Conservation (phyloP, 2,329 filamentous ascomycete genomes). For the Westerdykella sp. region DNA sequence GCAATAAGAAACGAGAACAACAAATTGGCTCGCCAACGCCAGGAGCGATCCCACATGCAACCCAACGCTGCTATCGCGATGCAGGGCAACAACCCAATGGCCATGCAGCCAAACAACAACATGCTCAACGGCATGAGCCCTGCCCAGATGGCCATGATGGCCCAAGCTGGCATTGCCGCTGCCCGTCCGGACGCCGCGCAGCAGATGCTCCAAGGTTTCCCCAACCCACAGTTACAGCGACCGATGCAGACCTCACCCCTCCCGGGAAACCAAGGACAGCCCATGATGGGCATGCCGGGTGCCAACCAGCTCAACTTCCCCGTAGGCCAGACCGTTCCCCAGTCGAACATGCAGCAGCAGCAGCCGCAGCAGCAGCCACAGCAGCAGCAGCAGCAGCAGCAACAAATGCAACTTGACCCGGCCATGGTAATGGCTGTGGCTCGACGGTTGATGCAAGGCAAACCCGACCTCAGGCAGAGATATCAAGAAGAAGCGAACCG, state of each 20-base stretch:
- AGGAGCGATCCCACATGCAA: slow-evolving; percentile 12
- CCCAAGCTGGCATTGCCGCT: slow-evolving; percentile 29
- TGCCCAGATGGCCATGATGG: slow-evolving; percentile 34
- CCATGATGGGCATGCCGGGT: slow-evolving; percentile 23
- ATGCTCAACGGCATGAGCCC: slow-evolving; percentile 27
- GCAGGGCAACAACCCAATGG: slow-evolving; percentile 13
- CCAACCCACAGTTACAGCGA: slow-evolving; percentile 45
- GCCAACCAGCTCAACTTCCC: slow-evolving; percentile 5
- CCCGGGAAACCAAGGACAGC: slow-evolving; percentile 30
- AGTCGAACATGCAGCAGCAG: slow-evolving; percentile 13
- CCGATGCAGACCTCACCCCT: slow-evolving; percentile 49
- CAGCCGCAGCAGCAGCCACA: too few relatives aligned
- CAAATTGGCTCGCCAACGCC: slow-evolving; percentile 24
- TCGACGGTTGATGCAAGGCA: slow-evolving; percentile 42
- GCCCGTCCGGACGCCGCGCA: slow-evolving; percentile 37
- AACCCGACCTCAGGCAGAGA: slow-evolving; percentile 45
- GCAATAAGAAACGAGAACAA: slow-evolving; percentile 27
- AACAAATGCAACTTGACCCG: slow-evolving; percentile 17
- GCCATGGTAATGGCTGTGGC: slow-evolving; percentile 41
- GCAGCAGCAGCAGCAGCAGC: not conserved
- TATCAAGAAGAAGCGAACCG: slow-evolving; percentile 39
- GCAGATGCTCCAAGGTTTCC: slow-evolving; percentile 40
- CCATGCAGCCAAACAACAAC: slow-evolving; percentile 10
- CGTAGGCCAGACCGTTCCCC: slow-evolving; percentile 7
- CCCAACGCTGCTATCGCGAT: slow-evolving; percentile 9